Evolutionary conservation across 805 yeast genomes (phyloP), one percentile per base, ranked within the genome.

Genomic region (Metschnikowia koreensis): DNA sequence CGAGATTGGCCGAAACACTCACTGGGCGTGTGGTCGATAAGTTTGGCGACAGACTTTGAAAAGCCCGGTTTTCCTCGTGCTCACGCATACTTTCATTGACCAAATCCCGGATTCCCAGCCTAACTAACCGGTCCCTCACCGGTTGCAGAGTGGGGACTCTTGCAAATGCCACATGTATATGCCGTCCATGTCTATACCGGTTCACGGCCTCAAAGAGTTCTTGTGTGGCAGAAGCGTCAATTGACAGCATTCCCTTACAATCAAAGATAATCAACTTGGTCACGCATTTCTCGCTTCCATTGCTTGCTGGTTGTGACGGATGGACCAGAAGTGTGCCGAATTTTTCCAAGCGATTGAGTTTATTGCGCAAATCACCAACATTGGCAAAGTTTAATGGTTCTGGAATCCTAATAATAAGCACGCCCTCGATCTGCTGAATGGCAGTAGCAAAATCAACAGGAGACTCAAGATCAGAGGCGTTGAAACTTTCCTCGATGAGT

Each of bases 351-450:
- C 97, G 73, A 41, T 77, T 72, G 52, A 91, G 70, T 37, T 93
- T 74, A 51, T 80, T 74, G 54, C 86, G 82, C 54, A 91, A 72
- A 59, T 89, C 96, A 28, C 86, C 86, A 7, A 92, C 79, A 66
- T 92, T 91, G 38, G 96, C 89, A 67, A 91, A 91, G 6, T 92
- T 89, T 53, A 91, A 73, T 1, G 97, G 96, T 63, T 91, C 97
- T 0, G 97, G 91, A 41, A 91, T 81, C 56, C 85, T 86, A 37
- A 91, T 86, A 29, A 90, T 81, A 36, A 92, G 71, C 50, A 91
- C 86, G 0, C 90, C 91, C 57, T 85, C 88, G 45, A 86, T 73
- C 38, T 74, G 79, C 59, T 77, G 63, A 62, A 69, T 62, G 62
- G 69, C 67, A 16, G 68, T 66, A 16, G 71, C 61, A 36, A 64